Evolutionary conservation across 768 basidiomycete genomes (phyloP), one percentile per base, ranked within the genome.

Genomic region (Lactarius deliciosus): DNA sequence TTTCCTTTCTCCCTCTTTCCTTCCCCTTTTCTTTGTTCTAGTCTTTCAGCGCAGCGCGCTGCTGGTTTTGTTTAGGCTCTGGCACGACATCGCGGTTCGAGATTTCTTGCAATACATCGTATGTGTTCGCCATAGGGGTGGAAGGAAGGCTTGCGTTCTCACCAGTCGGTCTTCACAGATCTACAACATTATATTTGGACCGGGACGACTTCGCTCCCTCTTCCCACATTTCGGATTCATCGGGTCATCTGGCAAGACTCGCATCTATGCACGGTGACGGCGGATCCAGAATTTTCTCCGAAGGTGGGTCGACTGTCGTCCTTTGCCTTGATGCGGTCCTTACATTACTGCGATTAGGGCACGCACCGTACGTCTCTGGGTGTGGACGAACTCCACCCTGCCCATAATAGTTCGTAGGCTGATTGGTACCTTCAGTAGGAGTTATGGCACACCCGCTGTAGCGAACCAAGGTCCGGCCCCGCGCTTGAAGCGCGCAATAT

Each of bases 31-130:
- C 13, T 20, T 34, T 30, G 9, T 57, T 34, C 56, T 64, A 6
- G 5, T 36, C 40, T 15, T 55, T 58, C 57, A 47, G 65, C 53
- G 68, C 64, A 13, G 68, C 25, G 65, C 68, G 68, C 65, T 63
- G 61, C 61, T 57, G 41, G n/a, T 50, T 53, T 13, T 61, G 16
- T 41, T 65, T 41, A 6, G 18, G 18, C 9, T 30, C 20, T 54
- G 5, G 56, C 18, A 61, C 43, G 40, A 62, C 64, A 15, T 47
- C 30, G 47, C n/a, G 18, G 40, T 70, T 50, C 7, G 56, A 30
- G 60, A 50, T 58, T 64, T 30, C 13, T 69, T 57, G 32, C 41
- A 18, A 2, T 56, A 25, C 3, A 57, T 60, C 16, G 66, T 62
- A 38, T n/a, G 60, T 68, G 25, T 13, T 58, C 20, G 20, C 45